Percentiles rank a stretch among this genome's conserved stretches.
phyloP scores from a whole-genome alignment of 495 filamentous ascomycete species.

The Venustampulla echinocandica region DNA sequence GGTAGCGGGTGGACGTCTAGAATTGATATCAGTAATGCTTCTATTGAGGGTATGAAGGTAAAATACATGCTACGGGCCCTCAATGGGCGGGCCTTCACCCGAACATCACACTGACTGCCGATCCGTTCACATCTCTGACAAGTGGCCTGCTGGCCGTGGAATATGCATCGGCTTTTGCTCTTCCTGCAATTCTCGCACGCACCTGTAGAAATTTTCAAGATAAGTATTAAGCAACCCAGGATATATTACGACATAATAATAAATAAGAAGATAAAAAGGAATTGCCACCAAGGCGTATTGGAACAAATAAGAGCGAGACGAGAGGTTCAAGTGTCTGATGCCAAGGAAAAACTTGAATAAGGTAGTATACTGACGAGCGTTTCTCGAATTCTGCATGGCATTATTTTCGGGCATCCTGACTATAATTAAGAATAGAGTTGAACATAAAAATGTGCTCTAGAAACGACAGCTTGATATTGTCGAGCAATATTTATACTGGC shows the following conservation, averaged over 20 bases:
- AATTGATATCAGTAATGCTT: not conserved
- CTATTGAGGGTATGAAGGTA: not conserved
- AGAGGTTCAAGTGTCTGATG: too few relatives aligned
- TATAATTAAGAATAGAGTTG: not conserved
- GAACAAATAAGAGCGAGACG: too few relatives aligned
- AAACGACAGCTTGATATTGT: not conserved
- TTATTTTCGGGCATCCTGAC: slow-evolving; percentile 1
- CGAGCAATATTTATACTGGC: too few relatives aligned
- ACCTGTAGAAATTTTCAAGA: too few relatives aligned
- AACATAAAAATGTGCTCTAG: not conserved
- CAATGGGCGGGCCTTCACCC: slow-evolving; percentile 19
- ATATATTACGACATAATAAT: too few relatives aligned
- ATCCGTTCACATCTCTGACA: slow-evolving; percentile 18
- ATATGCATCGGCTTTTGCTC: slow-evolving; percentile 21
- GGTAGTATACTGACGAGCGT: too few relatives aligned
- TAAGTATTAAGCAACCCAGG: too few relatives aligned
- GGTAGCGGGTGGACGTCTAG: not conserved
- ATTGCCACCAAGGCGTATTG: too few relatives aligned
- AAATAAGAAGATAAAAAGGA: too few relatives aligned
- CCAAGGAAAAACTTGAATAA: too few relatives aligned
- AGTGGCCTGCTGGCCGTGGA: slow-evolving; percentile 6
- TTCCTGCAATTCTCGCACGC: slow-evolving; percentile 21
- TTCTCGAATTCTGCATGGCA: slow-evolving; percentile 8
- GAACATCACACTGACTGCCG: slow-evolving; percentile 16
- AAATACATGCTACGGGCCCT: slow-evolving; percentile 10